Percentiles rank a stretch among this genome's conserved stretches.
Evolutionary conservation across 2,329 filamentous ascomycete genomes (phyloP).

Genomic region (Tolypocladium inflatum): DNA sequence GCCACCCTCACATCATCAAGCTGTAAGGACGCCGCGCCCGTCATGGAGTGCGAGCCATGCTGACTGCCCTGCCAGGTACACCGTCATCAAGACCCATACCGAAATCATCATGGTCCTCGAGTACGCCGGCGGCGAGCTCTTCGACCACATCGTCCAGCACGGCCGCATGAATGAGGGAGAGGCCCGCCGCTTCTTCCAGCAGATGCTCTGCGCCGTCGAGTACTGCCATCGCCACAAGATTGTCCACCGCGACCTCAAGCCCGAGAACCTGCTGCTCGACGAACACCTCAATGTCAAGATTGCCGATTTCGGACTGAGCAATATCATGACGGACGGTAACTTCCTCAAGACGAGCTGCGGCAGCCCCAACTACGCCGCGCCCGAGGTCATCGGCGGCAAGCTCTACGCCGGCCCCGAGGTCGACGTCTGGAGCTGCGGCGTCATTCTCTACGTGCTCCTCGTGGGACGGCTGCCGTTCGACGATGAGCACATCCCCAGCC

Average conservation of each 20-base stretch:
- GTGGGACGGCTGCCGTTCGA: slow-evolving; percentile 87
- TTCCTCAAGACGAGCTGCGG: slow-evolving; percentile 98
- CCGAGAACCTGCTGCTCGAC: slow-evolving; percentile 91
- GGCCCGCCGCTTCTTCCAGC: slow-evolving; percentile 97
- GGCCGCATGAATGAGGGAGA: slow-evolving; percentile 85
- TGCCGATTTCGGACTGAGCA: slow-evolving; percentile 95
- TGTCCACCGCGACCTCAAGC: slow-evolving; percentile 93
- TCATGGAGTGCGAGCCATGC: neutral
- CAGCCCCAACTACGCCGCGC: slow-evolving; percentile 95
- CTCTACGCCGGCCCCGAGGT: slow-evolving; percentile 95
- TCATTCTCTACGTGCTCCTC: slow-evolving; percentile 77
- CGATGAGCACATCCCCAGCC: slow-evolving; percentile 93
- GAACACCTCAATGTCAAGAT: slow-evolving; percentile 98
- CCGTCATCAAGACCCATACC: slow-evolving; percentile 85
- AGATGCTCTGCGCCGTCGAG: slow-evolving; percentile 97
- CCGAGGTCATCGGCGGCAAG: slow-evolving; percentile 96
- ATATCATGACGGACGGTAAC: slow-evolving; percentile 99
- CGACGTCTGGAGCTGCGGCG: slow-evolving; percentile 95
- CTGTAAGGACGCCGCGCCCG: slow-evolving; percentile 44
- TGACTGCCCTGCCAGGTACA: slow-evolving; percentile 50
- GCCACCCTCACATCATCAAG: slow-evolving; percentile 98
- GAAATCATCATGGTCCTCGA: slow-evolving; percentile 99
- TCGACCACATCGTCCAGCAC: slow-evolving; percentile 95
- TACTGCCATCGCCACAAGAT: slow-evolving; percentile 99
- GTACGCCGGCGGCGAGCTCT: slow-evolving; percentile 91